A percentile compares a stretch with the other conserved stretches of the same genome.
These are phyloP conservation scores for Aureobasidium melanogenum DNA, from an alignment of 2,329 filamentous ascomycete species.

Conservation along the genomic window DNA sequence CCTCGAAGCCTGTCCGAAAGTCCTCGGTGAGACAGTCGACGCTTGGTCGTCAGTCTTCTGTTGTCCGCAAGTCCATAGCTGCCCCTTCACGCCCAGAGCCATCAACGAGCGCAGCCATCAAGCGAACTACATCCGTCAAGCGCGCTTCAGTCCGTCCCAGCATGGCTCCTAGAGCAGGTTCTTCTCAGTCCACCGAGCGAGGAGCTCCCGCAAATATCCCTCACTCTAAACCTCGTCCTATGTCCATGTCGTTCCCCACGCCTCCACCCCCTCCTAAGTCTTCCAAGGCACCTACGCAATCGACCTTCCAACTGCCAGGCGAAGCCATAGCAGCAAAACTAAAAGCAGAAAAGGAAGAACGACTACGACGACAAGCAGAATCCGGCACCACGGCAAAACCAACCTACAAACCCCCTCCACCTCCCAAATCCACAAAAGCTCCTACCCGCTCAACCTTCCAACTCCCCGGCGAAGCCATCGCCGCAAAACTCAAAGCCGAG, in stretches of 20 bases:
- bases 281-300: conserved; percentile 39
- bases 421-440: conserved; percentile 15
- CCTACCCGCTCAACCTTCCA: conserved; percentile 40
- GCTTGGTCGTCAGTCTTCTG: background rate
- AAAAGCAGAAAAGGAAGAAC: conserved; percentile 43
- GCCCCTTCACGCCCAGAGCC: background rate
- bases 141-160: background rate
- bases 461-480: conserved; percentile 45
- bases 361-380: conserved; percentile 34
- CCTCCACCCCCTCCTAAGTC: conserved; percentile 41
- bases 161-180: conserved; percentile 10
- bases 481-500: conserved; percentile 43
- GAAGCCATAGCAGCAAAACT: conserved; percentile 45
- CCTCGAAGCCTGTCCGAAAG: conserved; percentile 8
- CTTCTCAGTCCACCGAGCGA: conserved; percentile 17
- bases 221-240: conserved; percentile 37
- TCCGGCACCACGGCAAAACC: background rate
- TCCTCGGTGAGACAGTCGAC: conserved; percentile 15
- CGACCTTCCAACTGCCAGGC: conserved; percentile 45
- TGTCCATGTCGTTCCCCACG: conserved; percentile 39
- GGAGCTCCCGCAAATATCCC: conserved; percentile 21
- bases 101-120: background rate
- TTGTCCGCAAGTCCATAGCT: background rate
- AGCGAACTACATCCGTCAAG: background rate
- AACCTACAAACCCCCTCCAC: background rate